Base-by-base conservation (phyloP, 2,329 filamentous ascomycete genomes). In the Colletotrichum sp. region DNA sequence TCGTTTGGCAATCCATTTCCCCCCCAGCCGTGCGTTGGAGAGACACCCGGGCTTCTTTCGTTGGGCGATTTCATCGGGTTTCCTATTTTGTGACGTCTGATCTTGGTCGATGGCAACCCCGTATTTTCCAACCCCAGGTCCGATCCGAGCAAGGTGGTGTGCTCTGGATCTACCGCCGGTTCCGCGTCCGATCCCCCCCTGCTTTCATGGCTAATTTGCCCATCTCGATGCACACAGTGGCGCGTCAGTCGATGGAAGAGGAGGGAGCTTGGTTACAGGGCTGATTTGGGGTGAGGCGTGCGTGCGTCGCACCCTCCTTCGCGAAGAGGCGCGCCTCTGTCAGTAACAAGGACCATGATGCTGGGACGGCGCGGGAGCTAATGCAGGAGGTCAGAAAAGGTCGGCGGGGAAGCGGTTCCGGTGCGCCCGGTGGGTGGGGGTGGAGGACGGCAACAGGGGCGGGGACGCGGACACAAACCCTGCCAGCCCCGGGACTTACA, bases 301-400 rank as follows among this genome's bases (percentile, higher is more conserved):
- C 39, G 39, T n/a, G n/a, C 44, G 44, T 21, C 10, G 44, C 16
- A 52, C 24, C 24, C 49, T 12, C 60, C 34, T 49, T 28, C 18
- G 34, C 24, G 55, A 62, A 32, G 60, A 26, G 32, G 57, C 65
- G 39, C 57, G 13, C 30, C 44, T 32, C 39, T 28, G 44, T 12
- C n/a, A 44, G 36, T 44, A 44, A 44, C 8, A 36, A 24, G 32
- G 67, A 68, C 63, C 73, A 73, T 65, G 57, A 76, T 52, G 70
- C 70, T 64, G 59, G 59, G 64, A 68, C 57, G 70, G 57, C 57
- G 73, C 73, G 70, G 70, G 55, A 73, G 59, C 73, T 76, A 76
- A 73, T 60, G 73, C 70, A 73, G 26, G 65, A 69, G 59, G 26
- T 65, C 73, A 59, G 24, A 73, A 76, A 34, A 57, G 36, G 70